A percentile compares a stretch with the other conserved stretches of the same genome.
These are phyloP conservation scores for Durusdinium trenchii DNA, from an alignment of 73 alveolate species.

Conservation along the genomic window DNA sequence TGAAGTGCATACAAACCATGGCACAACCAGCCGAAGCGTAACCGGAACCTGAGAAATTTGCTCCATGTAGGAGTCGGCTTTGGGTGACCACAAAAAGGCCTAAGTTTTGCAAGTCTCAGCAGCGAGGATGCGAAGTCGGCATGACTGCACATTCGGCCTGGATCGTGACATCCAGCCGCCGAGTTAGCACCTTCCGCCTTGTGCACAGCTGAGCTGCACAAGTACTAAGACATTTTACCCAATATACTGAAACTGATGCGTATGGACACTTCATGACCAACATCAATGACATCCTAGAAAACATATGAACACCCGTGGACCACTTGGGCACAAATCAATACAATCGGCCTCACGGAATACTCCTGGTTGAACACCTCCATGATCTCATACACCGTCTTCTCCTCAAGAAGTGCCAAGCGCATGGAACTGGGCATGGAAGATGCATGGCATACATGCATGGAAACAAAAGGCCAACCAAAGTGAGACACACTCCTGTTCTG, in stretches of 20 bases:
- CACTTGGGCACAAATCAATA: not conserved
- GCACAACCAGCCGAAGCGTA: not conserved
- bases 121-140: not conserved
- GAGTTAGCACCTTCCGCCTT: conserved; percentile 85
- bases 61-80: conserved; percentile 95
- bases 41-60: conserved; percentile 77
- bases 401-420: not conserved
- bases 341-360: conserved; percentile 54
- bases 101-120: not conserved
- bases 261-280: not conserved
- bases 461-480: not conserved
- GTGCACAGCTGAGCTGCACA: not conserved
- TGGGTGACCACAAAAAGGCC: conserved; percentile 95
- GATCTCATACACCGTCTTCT: conserved; percentile 59
- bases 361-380: conserved; percentile 92
- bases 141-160: conserved; percentile 36
- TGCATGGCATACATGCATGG: not conserved
- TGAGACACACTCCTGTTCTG: conserved; percentile 37
- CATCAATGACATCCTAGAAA: not conserved
- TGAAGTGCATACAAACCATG: not conserved
- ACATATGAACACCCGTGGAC: not conserved
- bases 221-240: not conserved
- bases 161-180: conserved; percentile 86
- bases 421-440: no score
- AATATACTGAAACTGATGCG: not conserved